Conservation (phyloP, 371 early-diverging fungal species). For the Circinella minor region DNA sequence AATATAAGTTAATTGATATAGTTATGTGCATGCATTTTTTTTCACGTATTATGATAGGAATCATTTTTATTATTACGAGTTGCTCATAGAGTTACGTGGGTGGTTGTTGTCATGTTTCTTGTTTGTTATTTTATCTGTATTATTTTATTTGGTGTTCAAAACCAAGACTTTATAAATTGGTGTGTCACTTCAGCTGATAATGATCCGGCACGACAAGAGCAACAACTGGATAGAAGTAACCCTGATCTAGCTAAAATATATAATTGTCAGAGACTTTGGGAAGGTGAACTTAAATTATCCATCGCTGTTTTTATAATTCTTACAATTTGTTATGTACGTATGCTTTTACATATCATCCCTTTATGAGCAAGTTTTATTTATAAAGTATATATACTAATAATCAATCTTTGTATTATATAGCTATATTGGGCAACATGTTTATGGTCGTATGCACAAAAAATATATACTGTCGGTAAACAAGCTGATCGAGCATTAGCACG, state of each 20-base stretch:
- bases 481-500: neutral
- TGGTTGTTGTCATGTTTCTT: slow-evolving; percentile 22
- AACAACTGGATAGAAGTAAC: no score
- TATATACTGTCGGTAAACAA: slow-evolving; percentile 9
- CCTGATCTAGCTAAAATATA: slow-evolving; percentile 16
- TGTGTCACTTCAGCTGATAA: slow-evolving; percentile 24
- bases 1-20: no score
- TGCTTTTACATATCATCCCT: no score
- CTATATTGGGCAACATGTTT: slow-evolving; percentile 32
- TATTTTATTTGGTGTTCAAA: slow-evolving; percentile 36
- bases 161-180: slow-evolving; percentile 31
- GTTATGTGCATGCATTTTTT: neutral
- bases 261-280: slow-evolving; percentile 36
- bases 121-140: slow-evolving; percentile 26
- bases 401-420: slow-evolving; percentile 6
- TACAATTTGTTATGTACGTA: slow-evolving; percentile 31
- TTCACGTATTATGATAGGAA: slow-evolving; percentile 16
- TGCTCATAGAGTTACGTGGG: slow-evolving; percentile 26
- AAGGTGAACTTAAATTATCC: slow-evolving; percentile 35
- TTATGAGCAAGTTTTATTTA: no score
- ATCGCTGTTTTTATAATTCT: slow-evolving; percentile 29
- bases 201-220: neutral
- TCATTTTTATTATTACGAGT: slow-evolving; percentile 13
- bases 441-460: slow-evolving; percentile 33
- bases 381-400: neutral